phyloP scores from a whole-genome alignment of 1,284 basidiomycete species.

The Erythrobasidium hasegawianum region DNA sequence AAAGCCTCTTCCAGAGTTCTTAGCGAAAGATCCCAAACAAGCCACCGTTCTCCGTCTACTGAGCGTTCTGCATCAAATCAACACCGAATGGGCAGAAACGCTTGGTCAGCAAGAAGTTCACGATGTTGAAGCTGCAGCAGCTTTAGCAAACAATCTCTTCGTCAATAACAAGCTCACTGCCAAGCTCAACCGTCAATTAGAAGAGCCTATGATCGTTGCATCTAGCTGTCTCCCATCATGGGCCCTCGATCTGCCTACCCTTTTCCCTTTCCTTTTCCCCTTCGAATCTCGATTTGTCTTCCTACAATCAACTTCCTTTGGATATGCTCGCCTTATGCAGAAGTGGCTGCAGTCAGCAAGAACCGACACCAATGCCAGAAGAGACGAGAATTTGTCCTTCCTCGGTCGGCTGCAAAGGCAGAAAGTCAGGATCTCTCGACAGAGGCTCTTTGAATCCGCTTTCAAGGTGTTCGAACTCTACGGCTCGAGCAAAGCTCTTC shows the following conservation, averaged over 20 bases:
- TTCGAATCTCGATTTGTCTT: conserved; percentile 96
- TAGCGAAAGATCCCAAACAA: conserved; percentile 76
- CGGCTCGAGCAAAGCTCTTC: conserved; percentile 77
- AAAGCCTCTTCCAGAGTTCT: conserved; percentile 59
- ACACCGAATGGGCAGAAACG: conserved; percentile 55
- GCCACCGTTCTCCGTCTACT: conserved; percentile 87
- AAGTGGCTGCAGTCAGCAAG: conserved; percentile 81
- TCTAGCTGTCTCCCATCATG: conserved; percentile 94
- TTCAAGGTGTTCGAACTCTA: conserved; percentile 97
- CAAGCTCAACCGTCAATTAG: conserved; percentile 91
- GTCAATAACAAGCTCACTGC: conserved; percentile 98
- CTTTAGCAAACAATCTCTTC: conserved; percentile 68
- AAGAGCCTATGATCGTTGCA: conserved; percentile 98
- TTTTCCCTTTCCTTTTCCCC: conserved; percentile 97
- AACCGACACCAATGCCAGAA: conserved; percentile 56
- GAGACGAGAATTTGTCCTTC: conserved; percentile 86
- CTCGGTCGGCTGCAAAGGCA: conserved; percentile 88
- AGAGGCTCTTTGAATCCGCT: conserved; percentile 92
- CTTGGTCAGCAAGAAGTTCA: conserved; percentile 11
- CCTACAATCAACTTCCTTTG: conserved; percentile 94
- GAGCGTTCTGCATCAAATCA: conserved; percentile 75
- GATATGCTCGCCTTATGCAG: conserved; percentile 86
- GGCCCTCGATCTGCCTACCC: conserved; percentile 87
- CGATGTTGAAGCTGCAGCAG: conserved; percentile 32
- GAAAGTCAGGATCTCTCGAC: conserved; percentile 93